Percentiles rank a stretch among this genome's conserved stretches.
Conservation (phyloP, 352 stramenopile species). For the Halophytophthora polymorphica region DNA sequence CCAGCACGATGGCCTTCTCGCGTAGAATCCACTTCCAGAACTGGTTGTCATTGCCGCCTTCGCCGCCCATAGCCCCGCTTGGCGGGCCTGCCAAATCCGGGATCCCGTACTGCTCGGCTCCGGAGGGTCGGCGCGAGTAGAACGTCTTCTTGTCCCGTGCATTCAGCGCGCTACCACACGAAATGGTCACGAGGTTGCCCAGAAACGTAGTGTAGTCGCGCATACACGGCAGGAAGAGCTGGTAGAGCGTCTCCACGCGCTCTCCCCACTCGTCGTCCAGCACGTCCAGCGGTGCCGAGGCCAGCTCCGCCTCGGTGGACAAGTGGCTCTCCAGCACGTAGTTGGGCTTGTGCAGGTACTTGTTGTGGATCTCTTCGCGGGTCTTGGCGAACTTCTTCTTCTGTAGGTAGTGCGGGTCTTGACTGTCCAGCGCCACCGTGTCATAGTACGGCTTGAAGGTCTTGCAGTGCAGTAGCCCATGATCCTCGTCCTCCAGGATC, state of each 20-base stretch:
- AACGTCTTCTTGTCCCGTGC: slow-evolving; percentile 81
- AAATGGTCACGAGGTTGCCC: slow-evolving; percentile 62
- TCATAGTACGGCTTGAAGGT: slow-evolving; percentile 62
- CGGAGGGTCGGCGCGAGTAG: slow-evolving; percentile 58
- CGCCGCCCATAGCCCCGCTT: slow-evolving; percentile 20
- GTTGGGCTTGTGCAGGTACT: slow-evolving; percentile 65
- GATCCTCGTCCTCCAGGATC: slow-evolving; percentile 50
- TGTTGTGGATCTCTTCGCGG: slow-evolving; percentile 62
- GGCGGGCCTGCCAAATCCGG: slow-evolving; percentile 45
- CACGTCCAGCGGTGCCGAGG: slow-evolving; percentile 34
- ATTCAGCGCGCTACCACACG: slow-evolving; percentile 62
- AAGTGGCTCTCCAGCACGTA: slow-evolving; percentile 47
- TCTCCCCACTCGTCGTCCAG: slow-evolving; percentile 76
- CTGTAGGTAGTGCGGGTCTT: slow-evolving; percentile 69
- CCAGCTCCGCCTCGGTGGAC: slow-evolving; percentile 46
- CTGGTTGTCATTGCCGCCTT: slow-evolving; percentile 48
- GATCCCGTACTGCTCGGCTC: slow-evolving; percentile 47
- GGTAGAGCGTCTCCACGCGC: slow-evolving; percentile 66
- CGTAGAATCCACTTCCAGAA: slow-evolving; percentile 85
- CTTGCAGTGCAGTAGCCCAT: slow-evolving; percentile 58
- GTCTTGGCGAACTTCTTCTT: slow-evolving; percentile 71
- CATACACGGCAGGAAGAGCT: slow-evolving; percentile 69
- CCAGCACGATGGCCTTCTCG: slow-evolving; percentile 75
- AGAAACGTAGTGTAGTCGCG: slow-evolving; percentile 67
- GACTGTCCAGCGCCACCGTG: slow-evolving; percentile 39